These are phyloP conservation scores for Trichoderma sp. DNA, from an alignment of 2,329 filamentous ascomycete genomes.

Conservation along the genomic window DNA sequence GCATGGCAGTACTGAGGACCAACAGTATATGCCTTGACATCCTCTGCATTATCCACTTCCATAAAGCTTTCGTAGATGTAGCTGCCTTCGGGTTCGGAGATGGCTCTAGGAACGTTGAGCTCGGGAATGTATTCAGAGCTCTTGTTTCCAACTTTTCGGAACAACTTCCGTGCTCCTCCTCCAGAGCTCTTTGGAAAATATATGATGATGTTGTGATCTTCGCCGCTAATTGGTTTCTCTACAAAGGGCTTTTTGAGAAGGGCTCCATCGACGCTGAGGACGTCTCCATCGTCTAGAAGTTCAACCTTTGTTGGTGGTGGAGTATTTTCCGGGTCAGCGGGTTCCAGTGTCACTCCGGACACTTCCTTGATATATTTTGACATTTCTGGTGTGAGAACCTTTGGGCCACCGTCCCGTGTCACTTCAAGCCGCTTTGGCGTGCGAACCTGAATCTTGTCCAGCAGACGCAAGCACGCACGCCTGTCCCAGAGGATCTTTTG, in stretches of 20 bases:
- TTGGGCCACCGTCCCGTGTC: slow-evolving; percentile 86
- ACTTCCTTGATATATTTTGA: slow-evolving; percentile 76
- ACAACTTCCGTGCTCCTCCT: slow-evolving; percentile 86
- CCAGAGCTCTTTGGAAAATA: slow-evolving; percentile 88
- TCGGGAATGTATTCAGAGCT: slow-evolving; percentile 89
- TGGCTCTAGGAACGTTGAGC: slow-evolving; percentile 71
- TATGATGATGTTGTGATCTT: slow-evolving; percentile 98
- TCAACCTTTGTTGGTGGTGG: slow-evolving; percentile 72
- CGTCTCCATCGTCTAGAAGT: slow-evolving; percentile 85
- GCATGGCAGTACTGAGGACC: slow-evolving; percentile 91
- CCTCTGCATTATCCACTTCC: slow-evolving; percentile 92
- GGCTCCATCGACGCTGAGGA: slow-evolving; percentile 80
- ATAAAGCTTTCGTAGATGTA: slow-evolving; percentile 98
- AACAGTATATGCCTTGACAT: slow-evolving; percentile 98
- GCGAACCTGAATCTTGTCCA: slow-evolving; percentile 85
- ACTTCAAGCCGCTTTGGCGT: slow-evolving; percentile 88
- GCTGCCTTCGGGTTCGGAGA: slow-evolving; percentile 76
- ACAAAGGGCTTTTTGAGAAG: slow-evolving; percentile 90
- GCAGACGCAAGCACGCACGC: slow-evolving; percentile 78
- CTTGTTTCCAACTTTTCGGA: slow-evolving; percentile 98
- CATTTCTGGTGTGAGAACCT: slow-evolving; percentile 72
- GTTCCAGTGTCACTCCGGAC: slow-evolving; percentile 72
- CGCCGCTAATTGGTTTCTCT: slow-evolving; percentile 96
- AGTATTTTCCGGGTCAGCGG: slow-evolving; percentile 59
- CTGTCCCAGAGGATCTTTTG: slow-evolving; percentile 97